These are phyloP conservation scores for Sordaria brevicollis DNA, from an alignment of 495 filamentous ascomycete genomes.

Conservation along the genomic window DNA sequence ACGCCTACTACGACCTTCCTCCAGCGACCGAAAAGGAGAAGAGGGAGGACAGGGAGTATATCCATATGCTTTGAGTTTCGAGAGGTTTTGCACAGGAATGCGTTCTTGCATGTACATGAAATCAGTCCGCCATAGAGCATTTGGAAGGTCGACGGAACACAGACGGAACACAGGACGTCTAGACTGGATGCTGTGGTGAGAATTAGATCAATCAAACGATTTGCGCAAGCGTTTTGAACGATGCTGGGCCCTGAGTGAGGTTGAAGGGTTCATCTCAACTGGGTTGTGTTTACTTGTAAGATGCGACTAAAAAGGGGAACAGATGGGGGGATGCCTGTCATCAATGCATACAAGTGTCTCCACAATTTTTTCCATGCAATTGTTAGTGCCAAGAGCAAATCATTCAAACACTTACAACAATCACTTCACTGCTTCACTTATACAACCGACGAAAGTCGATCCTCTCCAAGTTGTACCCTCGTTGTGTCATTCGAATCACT, in stretches of 20 bases:
- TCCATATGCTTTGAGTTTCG: conserved; percentile 58
- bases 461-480: not conserved
- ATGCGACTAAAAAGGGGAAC: not conserved
- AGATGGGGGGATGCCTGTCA: not conserved
- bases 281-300: not conserved
- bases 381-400: not conserved
- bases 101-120: not conserved
- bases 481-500: not conserved
- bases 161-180: not conserved
- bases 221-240: not conserved
- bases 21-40: conserved; percentile 90
- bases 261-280: not conserved
- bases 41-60: conserved; percentile 88
- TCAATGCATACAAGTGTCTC: not conserved
- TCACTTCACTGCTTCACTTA: not conserved
- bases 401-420: not conserved
- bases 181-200: not conserved
- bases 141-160: not conserved
- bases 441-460: not conserved
- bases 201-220: not conserved
- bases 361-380: not conserved
- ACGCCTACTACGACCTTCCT: conserved; percentile 80
- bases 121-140: not conserved
- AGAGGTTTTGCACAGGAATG: not conserved
- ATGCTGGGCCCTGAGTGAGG: not conserved